Percentiles rank a stretch among this genome's conserved stretches.
Conservation (phyloP, 139 green algal genomes). For the Chlorella sp. region DNA sequence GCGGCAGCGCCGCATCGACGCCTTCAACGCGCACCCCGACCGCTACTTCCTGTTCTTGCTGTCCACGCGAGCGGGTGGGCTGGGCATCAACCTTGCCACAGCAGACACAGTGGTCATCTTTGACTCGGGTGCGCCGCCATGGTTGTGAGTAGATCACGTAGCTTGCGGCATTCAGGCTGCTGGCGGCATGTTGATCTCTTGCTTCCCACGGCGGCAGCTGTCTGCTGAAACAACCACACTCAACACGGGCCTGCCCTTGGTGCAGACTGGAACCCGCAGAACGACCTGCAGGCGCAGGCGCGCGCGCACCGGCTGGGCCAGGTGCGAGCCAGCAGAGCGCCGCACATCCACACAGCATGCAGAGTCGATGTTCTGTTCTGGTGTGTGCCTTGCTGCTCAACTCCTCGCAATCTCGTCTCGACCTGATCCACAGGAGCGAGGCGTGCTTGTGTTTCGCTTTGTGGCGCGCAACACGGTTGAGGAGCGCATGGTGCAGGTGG, state of each 20-base stretch:
- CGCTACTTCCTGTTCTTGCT: slow-evolving; percentile 96
- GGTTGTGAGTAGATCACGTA: no score
- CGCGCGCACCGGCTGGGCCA: slow-evolving; percentile 98
- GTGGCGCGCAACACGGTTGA: slow-evolving; percentile 97
- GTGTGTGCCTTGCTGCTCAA: no score
- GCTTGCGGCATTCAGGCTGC: no score
- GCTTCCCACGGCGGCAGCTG: no score
- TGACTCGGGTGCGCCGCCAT: slow-evolving; percentile 82
- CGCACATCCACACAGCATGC: no score
- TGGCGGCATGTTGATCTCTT: no score
- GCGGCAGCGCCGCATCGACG: slow-evolving; percentile 33
- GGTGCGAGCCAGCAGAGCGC: no score
- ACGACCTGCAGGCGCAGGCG: slow-evolving; percentile 98
- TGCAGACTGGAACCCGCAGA: slow-evolving; percentile 88
- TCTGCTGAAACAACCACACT: no score
- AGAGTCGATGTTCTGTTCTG: no score
- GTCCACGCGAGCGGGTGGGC: slow-evolving; percentile 93
- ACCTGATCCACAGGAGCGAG: slow-evolving; percentile 84
- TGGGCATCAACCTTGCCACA: slow-evolving; percentile 98
- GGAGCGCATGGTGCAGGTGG: slow-evolving; percentile 61
- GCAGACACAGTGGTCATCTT: slow-evolving; percentile 98
- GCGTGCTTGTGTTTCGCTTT: slow-evolving; percentile 88
- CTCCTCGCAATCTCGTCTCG: no score
- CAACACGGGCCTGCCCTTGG: background rate
- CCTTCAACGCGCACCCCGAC: slow-evolving; percentile 71